Evolutionary conservation across 2,329 filamentous ascomycete species (phyloP), one percentile per base, ranked within the genome.

Genomic region (Cladosporium austrohemisphaericum): DNA sequence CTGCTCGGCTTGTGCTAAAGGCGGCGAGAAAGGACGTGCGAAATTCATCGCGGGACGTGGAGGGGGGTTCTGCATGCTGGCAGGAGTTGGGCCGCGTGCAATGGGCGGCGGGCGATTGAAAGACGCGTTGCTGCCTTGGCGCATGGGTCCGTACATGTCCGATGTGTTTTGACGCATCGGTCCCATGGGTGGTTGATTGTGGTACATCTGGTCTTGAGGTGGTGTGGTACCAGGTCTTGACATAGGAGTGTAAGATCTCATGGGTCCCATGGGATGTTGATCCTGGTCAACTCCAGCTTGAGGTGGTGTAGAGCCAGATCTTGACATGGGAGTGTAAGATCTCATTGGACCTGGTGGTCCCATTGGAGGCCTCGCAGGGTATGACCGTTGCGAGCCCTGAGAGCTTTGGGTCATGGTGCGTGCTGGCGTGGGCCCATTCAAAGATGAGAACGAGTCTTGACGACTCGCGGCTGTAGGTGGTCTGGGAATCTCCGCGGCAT

Each of bases 141-240:
- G 55, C 18, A 51, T 50, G 1, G 57, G 51, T 11, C 52, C 55
- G 18, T 56, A 61, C 14, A 56, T 55, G n/a, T 60, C 59, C 6
- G 52, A 55, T 8, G 64, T 65, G 23, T 59, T 59, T 25, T 59
- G 53, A 4, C 58, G 55, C 23, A 43, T 25, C 9, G 58, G 55
- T 13, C 19, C 10, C 20, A 19, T 32, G 16, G 26, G 11, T 13
- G 47, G 47, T n/a, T 35, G 29, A 16, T 32, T 31, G 28, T 35
- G 23, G 11, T 41, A 49, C 19, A 25, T 41, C 14, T 32, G 25
- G 28, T 22, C 16, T 29, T 16, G 19, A 25, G 28, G 22, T 10
- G 32, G 16, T 9, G 29, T 37, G 7, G 33, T n/a, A n/a, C n/a
- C n/a, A 36, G 9, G 14, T 41, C n/a, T 14, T 14, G n/a, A n/a